Evolutionary conservation across 306 rosid species (phyloP).

Genomic region (Malus orientalis): DNA sequence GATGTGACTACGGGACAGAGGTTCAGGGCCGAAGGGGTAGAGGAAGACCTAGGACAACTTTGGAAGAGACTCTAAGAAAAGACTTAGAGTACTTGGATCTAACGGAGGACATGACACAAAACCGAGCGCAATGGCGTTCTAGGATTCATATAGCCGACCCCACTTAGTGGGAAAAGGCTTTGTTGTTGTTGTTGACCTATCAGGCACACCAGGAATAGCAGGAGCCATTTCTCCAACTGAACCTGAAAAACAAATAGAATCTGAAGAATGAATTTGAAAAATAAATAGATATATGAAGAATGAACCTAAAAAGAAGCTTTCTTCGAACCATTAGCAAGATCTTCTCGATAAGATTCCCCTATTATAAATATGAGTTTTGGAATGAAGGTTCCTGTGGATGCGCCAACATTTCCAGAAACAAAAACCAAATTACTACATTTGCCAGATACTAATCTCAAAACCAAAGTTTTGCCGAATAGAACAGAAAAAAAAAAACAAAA

Average conservation of each 20-base stretch:
- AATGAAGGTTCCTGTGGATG: slow-evolving; percentile 79
- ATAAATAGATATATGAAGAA: background rate
- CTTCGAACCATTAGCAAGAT: slow-evolving; percentile 38
- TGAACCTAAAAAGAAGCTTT: slow-evolving; percentile 76
- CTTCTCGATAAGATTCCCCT: slow-evolving; percentile 67
- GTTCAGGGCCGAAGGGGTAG: no score
- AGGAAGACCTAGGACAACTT: no score
- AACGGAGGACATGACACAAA: no score
- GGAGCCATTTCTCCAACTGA: slow-evolving; percentile 45
- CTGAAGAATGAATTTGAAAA: slow-evolving; percentile 14
- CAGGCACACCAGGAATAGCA: slow-evolving; percentile 77
- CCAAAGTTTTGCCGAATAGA: background rate
- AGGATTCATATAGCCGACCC: no score
- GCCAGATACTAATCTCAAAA: background rate
- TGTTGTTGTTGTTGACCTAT: slow-evolving; percentile 34
- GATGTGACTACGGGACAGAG: no score
- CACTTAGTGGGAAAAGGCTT: no score
- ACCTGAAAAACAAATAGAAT: no score
- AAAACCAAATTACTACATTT: background rate
- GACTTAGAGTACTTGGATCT: no score
- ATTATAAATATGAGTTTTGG: slow-evolving; percentile 78
- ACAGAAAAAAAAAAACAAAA: background rate
- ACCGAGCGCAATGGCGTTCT: no score
- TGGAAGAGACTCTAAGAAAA: no score
- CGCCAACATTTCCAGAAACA: slow-evolving; percentile 17